Evolutionary conservation across 495 filamentous ascomycete species (phyloP), one percentile per base, ranked within the genome.

Genomic region (Achaetomiella virescens): DNA sequence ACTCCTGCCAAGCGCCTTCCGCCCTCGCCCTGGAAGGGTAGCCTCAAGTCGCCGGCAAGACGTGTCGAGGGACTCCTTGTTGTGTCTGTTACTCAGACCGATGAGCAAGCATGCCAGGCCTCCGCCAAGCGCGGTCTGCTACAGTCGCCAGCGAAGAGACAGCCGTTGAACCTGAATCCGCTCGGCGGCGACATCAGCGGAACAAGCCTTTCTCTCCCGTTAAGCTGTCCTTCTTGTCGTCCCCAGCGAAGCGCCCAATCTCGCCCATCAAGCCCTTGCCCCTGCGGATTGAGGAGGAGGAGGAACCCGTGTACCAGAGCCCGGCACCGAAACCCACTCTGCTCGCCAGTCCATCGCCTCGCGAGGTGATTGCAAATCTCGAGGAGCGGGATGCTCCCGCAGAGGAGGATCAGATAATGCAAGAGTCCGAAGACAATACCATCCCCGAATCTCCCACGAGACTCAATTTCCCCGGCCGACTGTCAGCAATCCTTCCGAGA

Each of bases 401-500:
- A 2, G 48, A 54, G 2, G 54, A 53, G 7, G 47, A 58, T 8
- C 56, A 37, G 20, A 24, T 29, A 1, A 48, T 47, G 3, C 43
- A 57, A 5, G 15, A 48, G 0, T 11, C 43, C 2, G 41, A 43
- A 24, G 48, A 52, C 54, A 22, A 62, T 53, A 43, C 29, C 11
- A 36, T 70, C 1, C 60, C 58, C 3, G 66, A 66, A 20, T 71
- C 70, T 0, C 71, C 72, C 8, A 62, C 66, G 8, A 57, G 62
- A 25, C 67, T 73, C 29, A 49, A 51, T 17, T 81, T 81, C 57
- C 72, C 77, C n/a, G 77, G 77, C 2, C 67, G 78, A 9, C 68
- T 80, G 2, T 80, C 79, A 0, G 73, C 78, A 4, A 73, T 78
- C 24, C 57, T 79, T 18, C 77, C 78, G 29, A 63, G 78, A 12